Evolutionary conservation across 2,329 filamentous ascomycete genomes (phyloP).

Genomic region (Epichloe gansuensis): DNA sequence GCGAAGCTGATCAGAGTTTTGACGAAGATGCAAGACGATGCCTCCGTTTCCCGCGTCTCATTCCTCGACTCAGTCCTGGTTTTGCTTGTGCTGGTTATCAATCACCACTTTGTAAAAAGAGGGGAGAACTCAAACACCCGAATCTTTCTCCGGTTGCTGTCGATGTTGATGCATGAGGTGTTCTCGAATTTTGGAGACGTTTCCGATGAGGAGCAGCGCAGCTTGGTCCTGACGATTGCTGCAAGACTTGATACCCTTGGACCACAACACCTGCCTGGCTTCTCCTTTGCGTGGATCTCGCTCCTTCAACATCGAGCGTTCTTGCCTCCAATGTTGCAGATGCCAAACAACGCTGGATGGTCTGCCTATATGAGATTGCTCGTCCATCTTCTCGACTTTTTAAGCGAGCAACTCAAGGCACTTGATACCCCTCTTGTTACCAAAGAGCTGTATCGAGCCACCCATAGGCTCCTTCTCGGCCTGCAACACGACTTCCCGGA

Average conservation of each 20-base stretch:
- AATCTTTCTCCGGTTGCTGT: slow-evolving; percentile 85
- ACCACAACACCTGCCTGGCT: slow-evolving; percentile 66
- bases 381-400: slow-evolving; percentile 57
- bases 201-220: slow-evolving; percentile 48
- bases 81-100: slow-evolving; percentile 68
- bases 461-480: slow-evolving; percentile 70
- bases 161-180: slow-evolving; percentile 67
- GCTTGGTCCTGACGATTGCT: slow-evolving; percentile 61
- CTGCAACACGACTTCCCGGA: slow-evolving; percentile 92
- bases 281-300: slow-evolving; percentile 73
- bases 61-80: slow-evolving; percentile 71
- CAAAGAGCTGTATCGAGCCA: slow-evolving; percentile 75
- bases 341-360: slow-evolving; percentile 63
- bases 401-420: slow-evolving; percentile 69
- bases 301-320: slow-evolving; percentile 79
- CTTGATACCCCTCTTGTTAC: slow-evolving; percentile 55
- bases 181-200: slow-evolving; percentile 45
- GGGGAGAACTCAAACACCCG: slow-evolving; percentile 76
- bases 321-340: slow-evolving; percentile 62
- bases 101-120: slow-evolving; percentile 71
- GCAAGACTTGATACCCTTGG: slow-evolving; percentile 60
- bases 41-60: slow-evolving; percentile 49
- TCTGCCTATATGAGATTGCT: slow-evolving; percentile 61
- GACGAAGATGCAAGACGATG: slow-evolving; percentile 57
- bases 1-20: slow-evolving; percentile 69